Evolutionary conservation across 345 rosid genomes (phyloP).

Genomic region (Gossypium ekmanianum): DNA sequence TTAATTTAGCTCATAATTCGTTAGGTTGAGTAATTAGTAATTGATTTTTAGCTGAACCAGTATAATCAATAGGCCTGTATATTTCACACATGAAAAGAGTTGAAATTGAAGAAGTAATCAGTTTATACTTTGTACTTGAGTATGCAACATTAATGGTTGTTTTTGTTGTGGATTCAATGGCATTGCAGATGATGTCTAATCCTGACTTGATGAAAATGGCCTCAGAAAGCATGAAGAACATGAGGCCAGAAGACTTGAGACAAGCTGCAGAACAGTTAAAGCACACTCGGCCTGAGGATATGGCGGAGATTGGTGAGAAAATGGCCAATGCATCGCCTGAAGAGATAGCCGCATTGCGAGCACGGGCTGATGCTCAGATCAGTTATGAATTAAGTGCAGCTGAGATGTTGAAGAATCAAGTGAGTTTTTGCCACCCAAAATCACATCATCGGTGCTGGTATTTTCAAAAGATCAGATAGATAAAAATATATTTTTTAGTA

Average conservation of each 20-base stretch:
- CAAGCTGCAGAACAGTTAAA: constrained; percentile 89
- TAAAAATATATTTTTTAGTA: neutral
- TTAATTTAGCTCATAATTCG: neutral
- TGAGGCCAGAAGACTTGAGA: constrained; percentile 83
- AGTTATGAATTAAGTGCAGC: constrained; percentile 72
- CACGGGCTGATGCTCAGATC: constrained; percentile 69
- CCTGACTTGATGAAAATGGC: constrained; percentile 97
- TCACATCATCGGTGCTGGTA: neutral
- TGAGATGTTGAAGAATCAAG: constrained; percentile 82
- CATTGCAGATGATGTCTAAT: constrained; percentile 81
- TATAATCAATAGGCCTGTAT: neutral
- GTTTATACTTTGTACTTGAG: neutral
- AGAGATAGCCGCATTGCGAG: constrained; percentile 75
- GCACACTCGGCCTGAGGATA: constrained; percentile 72
- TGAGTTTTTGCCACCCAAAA: constrained; percentile 14
- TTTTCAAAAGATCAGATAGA: neutral
- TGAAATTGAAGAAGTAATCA: constrained; percentile 9
- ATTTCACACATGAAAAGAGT: neutral
- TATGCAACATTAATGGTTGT: neutral
- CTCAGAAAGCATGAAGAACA: constrained; percentile 85
- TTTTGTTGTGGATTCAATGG: constrained; percentile 14
- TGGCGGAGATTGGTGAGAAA: constrained; percentile 87
- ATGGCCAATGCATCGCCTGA: constrained; percentile 84
- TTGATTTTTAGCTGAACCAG: neutral
- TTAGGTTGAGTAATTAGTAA: neutral